Evolutionary conservation across 1,284 basidiomycete genomes (phyloP).

Genomic region (Sporisorium exsertum): DNA sequence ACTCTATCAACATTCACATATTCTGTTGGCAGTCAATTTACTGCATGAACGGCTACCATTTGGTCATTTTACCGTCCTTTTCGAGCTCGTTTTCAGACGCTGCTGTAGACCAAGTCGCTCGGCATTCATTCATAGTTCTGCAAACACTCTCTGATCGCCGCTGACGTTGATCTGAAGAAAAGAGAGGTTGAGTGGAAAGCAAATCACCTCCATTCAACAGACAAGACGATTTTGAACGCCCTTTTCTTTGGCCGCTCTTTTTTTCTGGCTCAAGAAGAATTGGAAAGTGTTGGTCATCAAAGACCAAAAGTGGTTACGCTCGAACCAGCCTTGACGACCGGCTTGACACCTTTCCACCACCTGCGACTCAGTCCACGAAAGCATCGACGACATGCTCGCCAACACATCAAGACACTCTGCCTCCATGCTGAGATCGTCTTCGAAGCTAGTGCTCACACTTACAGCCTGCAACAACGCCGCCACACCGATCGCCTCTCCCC

Average conservation of each 20-base stretch:
- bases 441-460: neutral
- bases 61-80: neutral
- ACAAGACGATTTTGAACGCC: neutral
- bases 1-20: neutral
- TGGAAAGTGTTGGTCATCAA: slow-evolving; percentile 7
- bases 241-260: neutral
- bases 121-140: neutral
- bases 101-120: neutral
- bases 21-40: neutral
- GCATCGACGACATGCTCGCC: slow-evolving; percentile 8
- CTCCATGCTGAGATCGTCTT: slow-evolving; percentile 1
- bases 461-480: neutral
- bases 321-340: neutral
- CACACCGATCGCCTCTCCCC: neutral
- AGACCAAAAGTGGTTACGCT: neutral
- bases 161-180: neutral
- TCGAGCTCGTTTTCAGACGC: neutral
- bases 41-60: neutral
- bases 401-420: slow-evolving; percentile 10
- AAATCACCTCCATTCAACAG: neutral
- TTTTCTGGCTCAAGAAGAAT: neutral
- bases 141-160: neutral
- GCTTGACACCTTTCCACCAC: neutral
- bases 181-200: neutral
- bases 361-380: neutral